Evolutionary conservation across 495 filamentous ascomycete species (phyloP).

Genomic region (Daldinia loculata): DNA sequence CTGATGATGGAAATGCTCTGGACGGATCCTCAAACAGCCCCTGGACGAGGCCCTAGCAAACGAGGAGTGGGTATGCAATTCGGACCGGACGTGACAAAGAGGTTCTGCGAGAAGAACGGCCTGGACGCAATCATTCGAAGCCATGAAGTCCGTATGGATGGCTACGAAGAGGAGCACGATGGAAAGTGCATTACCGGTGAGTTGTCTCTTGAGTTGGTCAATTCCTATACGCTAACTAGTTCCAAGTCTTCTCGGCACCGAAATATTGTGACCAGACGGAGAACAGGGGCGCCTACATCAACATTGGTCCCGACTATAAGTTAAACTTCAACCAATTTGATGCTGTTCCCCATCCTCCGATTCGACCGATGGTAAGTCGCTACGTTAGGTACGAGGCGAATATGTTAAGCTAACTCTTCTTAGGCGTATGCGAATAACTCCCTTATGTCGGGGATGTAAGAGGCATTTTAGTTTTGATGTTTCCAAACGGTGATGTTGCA

Average conservation of each 20-base stretch:
- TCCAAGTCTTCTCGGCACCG: constrained; percentile 89
- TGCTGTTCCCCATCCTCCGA: constrained; percentile 93
- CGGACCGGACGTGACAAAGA: constrained; percentile 94
- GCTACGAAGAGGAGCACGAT: constrained; percentile 97
- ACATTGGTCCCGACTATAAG: constrained; percentile 91
- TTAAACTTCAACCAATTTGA: constrained; percentile 92
- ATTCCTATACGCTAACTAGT: constrained; percentile 35
- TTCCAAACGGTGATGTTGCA: constrained; percentile 29
- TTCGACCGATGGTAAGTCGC: constrained; percentile 86
- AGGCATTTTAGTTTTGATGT: constrained; percentile 26
- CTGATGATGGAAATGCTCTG: constrained; percentile 99
- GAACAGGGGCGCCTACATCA: constrained; percentile 99
- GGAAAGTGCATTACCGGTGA: constrained; percentile 93
- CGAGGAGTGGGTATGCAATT: constrained; percentile 96
- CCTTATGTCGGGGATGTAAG: constrained; percentile 69
- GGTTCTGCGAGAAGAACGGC: constrained; percentile 95
- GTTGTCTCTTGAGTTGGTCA: constrained; percentile 15
- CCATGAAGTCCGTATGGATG: constrained; percentile 97
- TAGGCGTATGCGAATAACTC: constrained; percentile 85
- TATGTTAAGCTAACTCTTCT: constrained; percentile 44
- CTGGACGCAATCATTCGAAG: constrained; percentile 94
- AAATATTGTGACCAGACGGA: constrained; percentile 98
- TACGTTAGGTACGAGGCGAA: constrained; percentile 12
- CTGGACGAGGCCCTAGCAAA: constrained; percentile 93
- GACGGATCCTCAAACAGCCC: constrained; percentile 90